Evolutionary conservation across 2,329 filamentous ascomycete species (phyloP), one percentile per base, ranked within the genome.

Genomic region (Claviceps quebecensis): DNA sequence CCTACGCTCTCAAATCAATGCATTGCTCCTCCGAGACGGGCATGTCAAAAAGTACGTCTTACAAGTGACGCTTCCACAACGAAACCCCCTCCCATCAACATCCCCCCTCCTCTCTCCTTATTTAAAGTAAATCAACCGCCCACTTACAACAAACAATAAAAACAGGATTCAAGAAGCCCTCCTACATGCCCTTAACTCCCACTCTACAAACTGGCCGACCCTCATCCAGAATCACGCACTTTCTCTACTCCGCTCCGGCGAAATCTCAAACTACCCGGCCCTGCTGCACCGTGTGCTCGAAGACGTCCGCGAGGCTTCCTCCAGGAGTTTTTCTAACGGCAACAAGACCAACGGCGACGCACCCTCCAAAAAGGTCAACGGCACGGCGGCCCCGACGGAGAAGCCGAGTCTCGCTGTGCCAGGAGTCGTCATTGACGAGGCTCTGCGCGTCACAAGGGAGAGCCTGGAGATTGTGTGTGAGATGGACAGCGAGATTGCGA

Each of bases 191-290:
- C 76, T 84, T 49, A 70, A 83, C 64, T 69, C 79, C 47, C 71
- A 81, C 65, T 63, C 69, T 4, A 68, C 73, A 56, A 80, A 84
- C 70, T 84, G 80, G 80, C 79, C 80, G 2, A 80, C 80, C 11
- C 60, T 68, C 47, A 69, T 84, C 55, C 77, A 83, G 59, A 65
- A 68, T 51, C 79, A 82, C 65, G 80, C 80, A 40, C 72, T 83
- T 37, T 57, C 71, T 19, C 75, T 83, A 56, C 73, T 83, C 23
- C 80, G 80, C 55, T 75, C 72, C 45, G 78, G 78, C 64, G 75
- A 82, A 55, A 72, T 74, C 47, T 73, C 71, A 22, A 80, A 74
- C 5, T 83, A 82, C 61, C 79, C 79, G 2, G 72, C 71, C n/a
- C 76, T 83, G 34, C 72, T 84, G 55, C 67, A 70, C 49, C 77